Evolutionary conservation across 805 yeast genomes (phyloP), one percentile per base, ranked within the genome.

Genomic region (Hanseniaspora occidentalis): DNA sequence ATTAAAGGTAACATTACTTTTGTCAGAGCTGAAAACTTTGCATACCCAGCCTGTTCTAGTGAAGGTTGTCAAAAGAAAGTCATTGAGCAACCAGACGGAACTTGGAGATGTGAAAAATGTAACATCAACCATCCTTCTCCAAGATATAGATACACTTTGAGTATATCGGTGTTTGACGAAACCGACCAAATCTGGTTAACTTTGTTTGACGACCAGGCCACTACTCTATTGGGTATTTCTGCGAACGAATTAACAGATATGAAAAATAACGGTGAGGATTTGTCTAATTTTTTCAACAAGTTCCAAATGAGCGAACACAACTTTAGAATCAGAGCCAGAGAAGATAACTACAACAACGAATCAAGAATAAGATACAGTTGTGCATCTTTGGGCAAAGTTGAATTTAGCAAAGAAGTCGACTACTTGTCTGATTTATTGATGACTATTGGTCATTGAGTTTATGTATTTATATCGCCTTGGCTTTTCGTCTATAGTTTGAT

Each of bases 51-150:
- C 7, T 92, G 98, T 62, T 65, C 71, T 26, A 66, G 71, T 36
- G 79, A 75, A 36, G 76, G 71, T 31, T 92, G 98, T 66, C 79
- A 79, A 57, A 78, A 86, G 55, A 92, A 92, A 62, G 84, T 86
- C 23, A 64, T 81, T 35, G 84, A 84, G 53, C 78, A 72, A 41
- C 67, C 74, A 24, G 79, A 75, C 53, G 84, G 81, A 11, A 67
- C 78, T 14, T 88, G 95, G 95, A 75, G 94, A 59, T 92, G 98
- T 67, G 97, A 88, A 57, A 81, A 80, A 58, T 88, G 97, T 70
- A 79, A 84, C 51, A 66, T 72, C 42, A 73, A 72, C 46, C 79
- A 74, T 54, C 67, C 71, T 2, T 70, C 67, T 36, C 96, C 97
- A 16, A 65, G 70, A 37, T 78, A 83, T 64, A 73, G 97, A 58